Percentiles rank a stretch among this genome's conserved stretches.
Conservation (phyloP, 2,329 filamentous ascomycete genomes). For the Monosporascus cannonballus region DNA sequence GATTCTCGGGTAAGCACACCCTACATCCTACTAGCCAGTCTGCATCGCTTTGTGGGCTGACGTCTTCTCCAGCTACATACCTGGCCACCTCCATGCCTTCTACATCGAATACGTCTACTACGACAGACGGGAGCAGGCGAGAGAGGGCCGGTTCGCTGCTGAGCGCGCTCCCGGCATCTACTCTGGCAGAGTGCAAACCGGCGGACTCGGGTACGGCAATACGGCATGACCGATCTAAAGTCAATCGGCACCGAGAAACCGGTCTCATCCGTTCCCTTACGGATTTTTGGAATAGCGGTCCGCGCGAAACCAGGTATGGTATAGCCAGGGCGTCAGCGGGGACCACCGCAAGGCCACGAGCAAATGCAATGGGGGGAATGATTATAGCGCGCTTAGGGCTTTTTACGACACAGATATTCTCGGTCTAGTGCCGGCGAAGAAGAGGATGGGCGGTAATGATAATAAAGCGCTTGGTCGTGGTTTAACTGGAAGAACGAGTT, state of each 20-base stretch:
- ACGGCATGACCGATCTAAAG: slow-evolving; percentile 30
- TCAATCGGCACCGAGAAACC: neutral
- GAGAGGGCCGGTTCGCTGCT: slow-evolving; percentile 48
- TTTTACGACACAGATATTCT: neutral
- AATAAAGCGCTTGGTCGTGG: neutral
- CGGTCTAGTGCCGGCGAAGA: neutral
- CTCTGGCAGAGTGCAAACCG: slow-evolving; percentile 65
- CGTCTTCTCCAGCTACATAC: slow-evolving; percentile 51
- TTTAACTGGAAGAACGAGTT: neutral
- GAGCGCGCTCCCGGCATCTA: slow-evolving; percentile 63
- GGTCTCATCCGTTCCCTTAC: neutral
- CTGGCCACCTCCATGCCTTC: slow-evolving; percentile 74
- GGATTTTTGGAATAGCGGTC: neutral
- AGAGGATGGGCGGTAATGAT: neutral
- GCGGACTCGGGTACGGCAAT: slow-evolving; percentile 59
- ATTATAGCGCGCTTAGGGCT: neutral
- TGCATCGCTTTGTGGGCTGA: neutral
- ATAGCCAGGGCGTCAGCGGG: neutral
- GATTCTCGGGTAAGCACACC: slow-evolving; percentile 47
- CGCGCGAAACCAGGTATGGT: neutral
- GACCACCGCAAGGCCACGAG: too few species aligned
- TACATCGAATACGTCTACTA: slow-evolving; percentile 82
- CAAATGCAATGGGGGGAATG: neutral
- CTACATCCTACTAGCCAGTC: neutral
- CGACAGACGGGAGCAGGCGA: slow-evolving; percentile 59